Base-by-base conservation (phyloP, 2,329 filamentous ascomycete genomes). In the Colletotrichum orchidophilum region DNA sequence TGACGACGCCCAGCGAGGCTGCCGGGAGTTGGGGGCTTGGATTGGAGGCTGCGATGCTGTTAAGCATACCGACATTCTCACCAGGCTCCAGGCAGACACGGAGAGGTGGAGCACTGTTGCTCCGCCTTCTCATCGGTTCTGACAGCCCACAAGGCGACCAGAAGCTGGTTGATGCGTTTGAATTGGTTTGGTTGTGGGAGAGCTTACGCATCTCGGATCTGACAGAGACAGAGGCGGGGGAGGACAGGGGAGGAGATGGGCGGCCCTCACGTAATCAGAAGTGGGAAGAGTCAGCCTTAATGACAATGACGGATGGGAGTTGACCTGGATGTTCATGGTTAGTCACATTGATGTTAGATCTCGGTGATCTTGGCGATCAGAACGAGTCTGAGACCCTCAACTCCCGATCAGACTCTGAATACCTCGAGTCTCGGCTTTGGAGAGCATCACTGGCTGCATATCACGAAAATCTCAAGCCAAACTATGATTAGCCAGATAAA, bases 61-160 rank as follows among this genome's bases (percentile, higher is more conserved):
- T 71, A 71, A 49, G 58, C 63, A 63, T 68, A 71, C 68, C 68
- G 68, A 71, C 64, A 62, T 58, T 71, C 68, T 62, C 64, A 63
- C 57, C 29, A 8, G 29, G 13, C 2, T 12, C 58, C 27, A 33
- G 27, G 7, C n/a, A 21, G 42, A n/a, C 21, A 18, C 7, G 1
- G 27, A 31, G 0, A 24, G 59, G 49, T 26, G 29, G 3, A 31
- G 27, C 24, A n/a, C 12, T 27, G 15, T 18, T 42, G 15, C 29
- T n/a, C 26, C 3, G 31, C 31, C 52, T 39, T 2, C 31, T 21
- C 46, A 21, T 29, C 49, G 35, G 27, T 49, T 9, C 60, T 24
- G 15, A 18, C 7, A 53, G 24, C 60, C 53, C 53, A 54, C 49
- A 18, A 31, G 29, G 27, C n/a, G 29, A 4, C 18, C 21, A 11